Evolutionary conservation across 2,329 filamentous ascomycete species (phyloP), one percentile per base, ranked within the genome.

Genomic region (Colletotrichum sp.): DNA sequence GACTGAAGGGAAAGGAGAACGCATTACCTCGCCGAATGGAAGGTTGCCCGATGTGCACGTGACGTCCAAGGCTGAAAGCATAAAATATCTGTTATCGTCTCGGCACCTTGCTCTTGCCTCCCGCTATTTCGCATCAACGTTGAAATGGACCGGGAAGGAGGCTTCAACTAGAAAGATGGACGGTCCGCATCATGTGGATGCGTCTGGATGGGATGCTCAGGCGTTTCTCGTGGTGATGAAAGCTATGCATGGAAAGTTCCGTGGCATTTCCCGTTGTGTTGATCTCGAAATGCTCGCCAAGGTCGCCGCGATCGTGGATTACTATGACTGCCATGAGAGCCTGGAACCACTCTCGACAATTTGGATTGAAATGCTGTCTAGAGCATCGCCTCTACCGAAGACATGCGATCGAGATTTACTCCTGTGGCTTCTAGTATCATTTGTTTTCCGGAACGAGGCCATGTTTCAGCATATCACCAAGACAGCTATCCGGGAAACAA

Each of bases 271-370:
- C 1, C 72, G 72, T 2, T 28, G 5, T 0, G 36, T 83, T 9
- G 68, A 62, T 1, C 71, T 81, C 2, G 80, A 82, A 26, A 80
- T 77, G 28, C 64, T 83, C 1, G 78, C 80, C 3, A 81, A 82
- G 30, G 70, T 83, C 9, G 80, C 81, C 0, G 78, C 80, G 8
- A 68, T 83, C 4, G 80, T 83, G 2, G 81, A 83, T n/a, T 82
- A 83, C 32, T 83, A 82, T 16, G 67, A 81, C 6, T 83, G 80
- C 34, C 78, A 81, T 30, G 82, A 83, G 60, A 21, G 12, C 21
- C 26, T 78, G 2, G 78, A 81, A 12, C 9, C 79, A 5, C 73
- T 79, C 13, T 21, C 16, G 1, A 39, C 59, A 0, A n/a, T 71
- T 1, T 82, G 80, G 81, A 52, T 82, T 2, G 52, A 1, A 10